A percentile compares a stretch with the other conserved stretches of the same genome.
phyloP scores from a whole-genome alignment of 2,329 filamentous ascomycete species.

The Tolypocladium tropicale region DNA sequence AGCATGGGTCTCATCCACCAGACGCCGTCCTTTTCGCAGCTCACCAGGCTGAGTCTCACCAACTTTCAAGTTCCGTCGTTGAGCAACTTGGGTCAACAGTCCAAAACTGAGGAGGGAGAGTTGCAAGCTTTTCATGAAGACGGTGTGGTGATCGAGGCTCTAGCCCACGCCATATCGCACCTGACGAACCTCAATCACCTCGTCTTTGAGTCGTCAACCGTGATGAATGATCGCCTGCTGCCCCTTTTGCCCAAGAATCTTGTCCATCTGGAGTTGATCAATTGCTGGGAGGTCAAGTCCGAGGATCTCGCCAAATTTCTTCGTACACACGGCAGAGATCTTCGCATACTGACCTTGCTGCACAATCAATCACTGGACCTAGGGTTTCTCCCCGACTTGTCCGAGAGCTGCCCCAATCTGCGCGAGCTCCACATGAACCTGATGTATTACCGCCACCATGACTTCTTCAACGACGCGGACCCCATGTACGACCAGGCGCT shows the following conservation, averaged over 20 bases:
- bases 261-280: constrained; percentile 59
- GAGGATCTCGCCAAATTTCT: constrained; percentile 57
- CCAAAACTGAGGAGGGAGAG: constrained; percentile 19
- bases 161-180: constrained; percentile 21
- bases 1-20: constrained; percentile 42
- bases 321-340: constrained; percentile 51
- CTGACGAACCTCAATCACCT: constrained; percentile 58
- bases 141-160: constrained; percentile 27
- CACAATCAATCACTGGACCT: constrained; percentile 74
- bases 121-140: constrained; percentile 26
- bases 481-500: constrained; percentile 65
- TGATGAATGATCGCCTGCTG: constrained; percentile 60
- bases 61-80: constrained; percentile 50
- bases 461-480: constrained; percentile 58
- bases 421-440: constrained; percentile 66
- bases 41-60: constrained; percentile 49
- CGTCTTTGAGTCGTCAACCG: constrained; percentile 63
- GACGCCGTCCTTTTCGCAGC: constrained; percentile 41
- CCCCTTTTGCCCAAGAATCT: constrained; percentile 56
- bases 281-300: constrained; percentile 67
- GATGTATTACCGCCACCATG: constrained; percentile 63
- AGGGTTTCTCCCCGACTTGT: constrained; percentile 60
- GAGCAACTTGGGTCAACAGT: constrained; percentile 24
- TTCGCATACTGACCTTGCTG: constrained; percentile 59
- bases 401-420: constrained; percentile 58